Evolutionary conservation across 768 basidiomycete species (phyloP).

Genomic region (Rhizopogon roseolus): DNA sequence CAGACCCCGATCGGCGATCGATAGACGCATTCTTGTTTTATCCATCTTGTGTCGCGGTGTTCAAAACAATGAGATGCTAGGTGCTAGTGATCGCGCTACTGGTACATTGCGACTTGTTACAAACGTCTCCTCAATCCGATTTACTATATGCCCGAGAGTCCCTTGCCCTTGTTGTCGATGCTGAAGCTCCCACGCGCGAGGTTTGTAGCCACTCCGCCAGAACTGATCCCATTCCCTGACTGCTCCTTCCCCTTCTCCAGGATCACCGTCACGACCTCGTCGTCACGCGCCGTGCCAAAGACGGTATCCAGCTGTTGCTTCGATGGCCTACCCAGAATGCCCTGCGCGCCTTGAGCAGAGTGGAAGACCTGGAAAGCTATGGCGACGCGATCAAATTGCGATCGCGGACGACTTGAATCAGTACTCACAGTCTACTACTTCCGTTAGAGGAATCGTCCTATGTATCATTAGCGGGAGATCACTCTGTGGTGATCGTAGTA

Average conservation of each 20-base stretch:
- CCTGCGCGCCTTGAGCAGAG: slow-evolving; percentile 73
- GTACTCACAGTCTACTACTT: slow-evolving; percentile 76
- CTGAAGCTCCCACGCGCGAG: slow-evolving; percentile 28
- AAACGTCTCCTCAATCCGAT: background rate
- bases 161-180: slow-evolving; percentile 38
- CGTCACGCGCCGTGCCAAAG: slow-evolving; percentile 63
- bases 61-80: background rate
- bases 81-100: slow-evolving; percentile 4
- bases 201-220: slow-evolving; percentile 12
- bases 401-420: background rate
- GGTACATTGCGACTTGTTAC: slow-evolving; percentile 11
- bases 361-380: slow-evolving; percentile 69
- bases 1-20: no score
- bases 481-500: slow-evolving; percentile 5
- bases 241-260: slow-evolving; percentile 63
- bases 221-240: slow-evolving; percentile 40
- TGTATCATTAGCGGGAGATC: slow-evolving; percentile 8
- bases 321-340: slow-evolving; percentile 69
- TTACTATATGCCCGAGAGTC: slow-evolving; percentile 32
- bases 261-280: slow-evolving; percentile 55
- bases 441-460: slow-evolving; percentile 66
- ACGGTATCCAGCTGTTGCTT: slow-evolving; percentile 76
- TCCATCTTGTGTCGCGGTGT: no score
- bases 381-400: background rate
- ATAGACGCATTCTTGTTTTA: no score